Base-by-base conservation (phyloP, 1,139 yeast species). In the Hansenula sp. region DNA sequence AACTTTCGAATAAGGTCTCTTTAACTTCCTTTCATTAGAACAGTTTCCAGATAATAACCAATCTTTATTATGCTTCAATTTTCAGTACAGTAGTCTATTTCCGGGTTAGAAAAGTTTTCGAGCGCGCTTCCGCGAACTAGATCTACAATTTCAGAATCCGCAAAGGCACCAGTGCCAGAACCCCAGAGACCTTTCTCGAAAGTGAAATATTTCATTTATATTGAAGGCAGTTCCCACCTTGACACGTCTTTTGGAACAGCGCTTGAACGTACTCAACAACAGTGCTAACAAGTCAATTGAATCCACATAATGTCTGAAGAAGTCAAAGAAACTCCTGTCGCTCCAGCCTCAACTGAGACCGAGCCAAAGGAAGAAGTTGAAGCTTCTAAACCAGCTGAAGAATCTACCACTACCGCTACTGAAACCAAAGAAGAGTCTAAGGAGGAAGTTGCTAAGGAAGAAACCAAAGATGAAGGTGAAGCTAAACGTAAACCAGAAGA, bases 401-500 rank as follows among this genome's bases (percentile, higher is more conserved):
- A 40, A 41, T 42, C 45, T 50, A 16, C 27, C 10, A 29, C 29
- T 43, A 38, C 45, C 50, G 17, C 27, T 13, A 29, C 29, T 43
- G 40, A 47, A 40, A 25, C 51, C 19, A 53, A 60, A 45, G 55
- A 52, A 42, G 41, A 41, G 41, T 41, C 45, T 49, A 51, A 48
- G 39, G 30, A 49, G 15, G 48, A 50, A 30, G 40, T 38, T 16
- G 52, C n/a, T n/a, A 38, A 8, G 36, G 51, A 54, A 63, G 58
- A 65, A 65, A 68, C 67, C 66, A 65, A 71, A 74, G 68, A 71
- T 70, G 80, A 57, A 41, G 47, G 54, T 63, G 58, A 66, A 66
- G 76, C 49, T 7, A 74, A 67, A 40, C 72, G 76, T n/a, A 66
- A 66, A 55, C 61, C 52, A 50, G 66, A 57, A 58, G 73, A 60